phyloP scores from a whole-genome alignment of 805 yeast species.

The Spathaspora passalidarum region DNA sequence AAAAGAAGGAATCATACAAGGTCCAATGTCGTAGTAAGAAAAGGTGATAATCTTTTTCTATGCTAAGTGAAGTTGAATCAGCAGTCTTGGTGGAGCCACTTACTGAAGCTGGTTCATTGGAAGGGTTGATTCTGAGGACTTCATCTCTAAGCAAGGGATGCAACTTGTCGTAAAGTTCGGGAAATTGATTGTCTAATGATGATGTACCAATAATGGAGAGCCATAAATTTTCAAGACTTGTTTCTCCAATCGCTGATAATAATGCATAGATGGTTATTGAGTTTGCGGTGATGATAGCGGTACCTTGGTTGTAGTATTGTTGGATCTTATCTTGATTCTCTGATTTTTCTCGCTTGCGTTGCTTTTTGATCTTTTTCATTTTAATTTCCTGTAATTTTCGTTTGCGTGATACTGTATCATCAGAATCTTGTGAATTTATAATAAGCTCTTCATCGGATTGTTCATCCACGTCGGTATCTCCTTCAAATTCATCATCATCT shows the following conservation, averaged over 20 bases:
- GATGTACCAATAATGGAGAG: conserved; percentile 84
- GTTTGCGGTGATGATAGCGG: conserved; percentile 69
- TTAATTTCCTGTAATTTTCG: conserved; percentile 28
- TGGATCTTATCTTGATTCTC: conserved; percentile 59
- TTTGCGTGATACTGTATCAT: conserved; percentile 22
- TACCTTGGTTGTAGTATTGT: conserved; percentile 79
- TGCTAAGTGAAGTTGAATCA: conserved; percentile 46
- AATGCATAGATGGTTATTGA: conserved; percentile 80
- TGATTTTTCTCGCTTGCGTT: conserved; percentile 35
- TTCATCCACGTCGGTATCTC: conserved; percentile 14
- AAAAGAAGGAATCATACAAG: conserved; percentile 82
- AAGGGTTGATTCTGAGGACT: conserved; percentile 63
- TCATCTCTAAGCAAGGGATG: conserved; percentile 80
- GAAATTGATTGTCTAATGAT: conserved; percentile 69
- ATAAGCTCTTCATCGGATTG: conserved; percentile 4
- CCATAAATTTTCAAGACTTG: conserved; percentile 73
- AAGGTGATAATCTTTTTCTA: conserved; percentile 82
- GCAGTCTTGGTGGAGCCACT: conserved; percentile 26
- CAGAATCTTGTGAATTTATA: conserved; percentile 23
- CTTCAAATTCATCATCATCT: conserved; percentile 25
- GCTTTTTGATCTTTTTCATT: conserved; percentile 33
- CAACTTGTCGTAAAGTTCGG: conserved; percentile 68
- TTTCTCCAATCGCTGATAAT: conserved; percentile 78
- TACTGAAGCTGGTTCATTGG: conserved; percentile 16
- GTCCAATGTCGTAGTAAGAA: conserved; percentile 92